Conservation (phyloP, 1,284 basidiomycete species). For the Termitomyces sp. region DNA sequence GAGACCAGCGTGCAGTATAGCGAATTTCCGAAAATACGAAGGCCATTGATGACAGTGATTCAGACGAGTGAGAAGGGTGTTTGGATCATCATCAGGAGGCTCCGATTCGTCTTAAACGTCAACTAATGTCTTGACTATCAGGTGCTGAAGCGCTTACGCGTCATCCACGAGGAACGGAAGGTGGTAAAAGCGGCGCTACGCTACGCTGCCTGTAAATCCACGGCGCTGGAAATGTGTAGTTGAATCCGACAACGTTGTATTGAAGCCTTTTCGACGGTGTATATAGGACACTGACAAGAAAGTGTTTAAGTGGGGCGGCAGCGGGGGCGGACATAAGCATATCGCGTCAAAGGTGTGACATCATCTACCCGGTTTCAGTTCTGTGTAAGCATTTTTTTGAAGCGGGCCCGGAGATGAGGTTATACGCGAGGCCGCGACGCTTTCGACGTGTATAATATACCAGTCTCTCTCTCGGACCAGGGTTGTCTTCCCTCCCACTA, state of each 20-base stretch:
- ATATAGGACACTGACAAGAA: not conserved
- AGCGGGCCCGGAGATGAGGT: not conserved
- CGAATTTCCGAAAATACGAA: not conserved
- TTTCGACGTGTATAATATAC: slow-evolving; percentile 3
- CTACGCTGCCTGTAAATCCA: not conserved
- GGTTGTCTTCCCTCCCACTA: slow-evolving; percentile 2
- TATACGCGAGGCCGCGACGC: not conserved
- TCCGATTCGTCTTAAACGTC: not conserved
- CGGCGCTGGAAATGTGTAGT: not conserved
- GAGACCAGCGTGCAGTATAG: not conserved
- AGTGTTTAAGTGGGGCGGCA: not conserved
- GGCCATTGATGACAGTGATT: not conserved
- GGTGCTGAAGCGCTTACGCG: not conserved
- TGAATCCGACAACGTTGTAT: not conserved
- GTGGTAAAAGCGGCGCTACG: not conserved
- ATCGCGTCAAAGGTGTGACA: not conserved
- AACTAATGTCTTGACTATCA: not conserved
- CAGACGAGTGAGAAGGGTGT: not conserved
- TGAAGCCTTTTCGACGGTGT: too few species aligned
- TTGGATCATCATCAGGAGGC: not conserved
- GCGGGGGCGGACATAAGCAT: not conserved
- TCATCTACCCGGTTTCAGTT: slow-evolving; percentile 6
- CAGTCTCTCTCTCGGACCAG: not conserved
- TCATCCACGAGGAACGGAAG: not conserved
- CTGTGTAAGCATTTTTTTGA: not conserved